Evolutionary conservation across 2,329 filamentous ascomycete genomes (phyloP).

Genomic region (Akanthomyces dipterigenus): DNA sequence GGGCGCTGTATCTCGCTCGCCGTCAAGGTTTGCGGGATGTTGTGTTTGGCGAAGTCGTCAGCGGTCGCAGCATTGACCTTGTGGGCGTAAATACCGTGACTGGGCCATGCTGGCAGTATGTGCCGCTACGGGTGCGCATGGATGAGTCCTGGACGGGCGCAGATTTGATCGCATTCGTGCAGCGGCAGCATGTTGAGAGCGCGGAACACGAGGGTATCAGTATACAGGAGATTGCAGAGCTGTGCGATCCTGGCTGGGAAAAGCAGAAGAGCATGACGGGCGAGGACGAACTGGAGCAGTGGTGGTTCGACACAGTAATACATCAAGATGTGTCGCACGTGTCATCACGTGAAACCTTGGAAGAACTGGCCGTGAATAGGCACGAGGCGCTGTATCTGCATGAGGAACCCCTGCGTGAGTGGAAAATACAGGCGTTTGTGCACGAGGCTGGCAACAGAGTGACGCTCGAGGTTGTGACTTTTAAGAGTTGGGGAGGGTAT

Average conservation of each 20-base stretch:
- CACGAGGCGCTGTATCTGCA: conserved; percentile 52
- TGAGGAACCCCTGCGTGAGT: conserved; percentile 47
- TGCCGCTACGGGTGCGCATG: conserved; percentile 56
- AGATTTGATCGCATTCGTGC: conserved; percentile 46
- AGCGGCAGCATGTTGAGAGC: conserved; percentile 51
- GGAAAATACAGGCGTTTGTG: conserved; percentile 57
- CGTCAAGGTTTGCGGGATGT: conserved; percentile 48
- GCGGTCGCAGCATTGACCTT: conserved; percentile 54
- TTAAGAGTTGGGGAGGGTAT: conserved; percentile 46
- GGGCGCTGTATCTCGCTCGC: conserved; percentile 55
- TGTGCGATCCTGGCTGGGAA: conserved; percentile 38
- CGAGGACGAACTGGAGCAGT: conserved; percentile 15
- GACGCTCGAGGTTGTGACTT: conserved; percentile 54
- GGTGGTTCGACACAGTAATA: conserved; percentile 50
- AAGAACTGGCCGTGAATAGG: conserved; percentile 19
- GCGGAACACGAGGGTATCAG: conserved; percentile 49
- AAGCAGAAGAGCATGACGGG: conserved; percentile 12
- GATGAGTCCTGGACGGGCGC: conserved; percentile 39
- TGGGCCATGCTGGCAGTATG: conserved; percentile 62
- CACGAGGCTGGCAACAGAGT: conserved; percentile 36
- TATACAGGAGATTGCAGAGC: conserved; percentile 44
- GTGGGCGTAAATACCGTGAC: conserved; percentile 43
- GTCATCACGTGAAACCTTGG: conserved; percentile 39
- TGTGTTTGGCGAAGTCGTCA: conserved; percentile 60
- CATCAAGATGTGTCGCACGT: conserved; percentile 57